A percentile compares a stretch with the other conserved stretches of the same genome.
These are phyloP conservation scores for Yamadazyma epiphylla DNA, from an alignment of 1,139 yeast genomes.

Conservation along the genomic window DNA sequence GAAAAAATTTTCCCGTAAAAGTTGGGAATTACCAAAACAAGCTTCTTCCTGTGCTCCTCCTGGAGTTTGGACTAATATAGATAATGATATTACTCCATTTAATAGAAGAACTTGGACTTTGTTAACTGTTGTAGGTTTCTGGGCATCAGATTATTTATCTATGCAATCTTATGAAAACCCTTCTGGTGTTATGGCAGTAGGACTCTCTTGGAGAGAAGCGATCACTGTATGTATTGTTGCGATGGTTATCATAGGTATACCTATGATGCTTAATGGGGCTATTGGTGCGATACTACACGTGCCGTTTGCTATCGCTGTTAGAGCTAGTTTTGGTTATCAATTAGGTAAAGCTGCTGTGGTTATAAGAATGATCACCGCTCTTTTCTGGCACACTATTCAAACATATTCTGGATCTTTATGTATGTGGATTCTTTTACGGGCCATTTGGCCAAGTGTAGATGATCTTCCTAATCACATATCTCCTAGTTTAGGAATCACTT, in stretches of 20 bases:
- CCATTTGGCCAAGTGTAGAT: slow-evolving; percentile 27
- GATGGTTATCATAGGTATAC: slow-evolving; percentile 25
- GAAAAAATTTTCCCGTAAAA: no score
- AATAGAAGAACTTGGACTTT: slow-evolving; percentile 12
- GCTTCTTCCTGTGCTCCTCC: slow-evolving; percentile 13
- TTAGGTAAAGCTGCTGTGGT: slow-evolving; percentile 28
- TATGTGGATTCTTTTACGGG: slow-evolving; percentile 26
- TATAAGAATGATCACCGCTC: slow-evolving; percentile 28
- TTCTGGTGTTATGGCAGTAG: slow-evolving; percentile 12
- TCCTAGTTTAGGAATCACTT: slow-evolving; percentile 8
- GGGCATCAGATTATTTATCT: slow-evolving; percentile 14
- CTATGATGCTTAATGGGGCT: slow-evolving; percentile 28
- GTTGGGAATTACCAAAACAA: slow-evolving; percentile 12
- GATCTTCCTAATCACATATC: slow-evolving; percentile 25
- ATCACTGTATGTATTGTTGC: slow-evolving; percentile 25
- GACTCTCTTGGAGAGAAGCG: slow-evolving; percentile 30
- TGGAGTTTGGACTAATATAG: slow-evolving; percentile 13
- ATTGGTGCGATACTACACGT: slow-evolving; percentile 32
- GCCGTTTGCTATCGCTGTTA: slow-evolving; percentile 29
- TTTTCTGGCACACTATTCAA: slow-evolving; percentile 34
- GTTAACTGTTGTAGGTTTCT: slow-evolving; percentile 12
- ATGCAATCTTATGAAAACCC: slow-evolving; percentile 12
- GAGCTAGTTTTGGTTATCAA: slow-evolving; percentile 29
- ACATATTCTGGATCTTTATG: slow-evolving; percentile 27
- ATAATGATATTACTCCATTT: slow-evolving; percentile 12